These are phyloP conservation scores for Neopestalotiopsis sp. DNA, from an alignment of 2,329 filamentous ascomycete genomes.

Conservation along the genomic window DNA sequence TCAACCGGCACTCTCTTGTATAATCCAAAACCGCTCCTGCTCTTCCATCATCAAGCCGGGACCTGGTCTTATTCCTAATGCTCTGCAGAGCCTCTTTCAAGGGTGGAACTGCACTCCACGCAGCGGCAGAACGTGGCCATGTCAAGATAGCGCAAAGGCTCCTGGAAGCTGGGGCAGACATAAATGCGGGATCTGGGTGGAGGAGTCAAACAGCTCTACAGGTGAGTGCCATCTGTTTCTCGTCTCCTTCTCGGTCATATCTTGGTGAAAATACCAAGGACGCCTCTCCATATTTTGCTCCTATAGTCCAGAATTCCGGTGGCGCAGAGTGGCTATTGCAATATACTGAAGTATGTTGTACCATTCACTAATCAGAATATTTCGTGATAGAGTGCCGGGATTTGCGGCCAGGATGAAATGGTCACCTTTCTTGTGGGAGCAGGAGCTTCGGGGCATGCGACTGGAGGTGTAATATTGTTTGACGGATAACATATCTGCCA, in stretches of 20 bases:
- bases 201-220: slow-evolving; percentile 39
- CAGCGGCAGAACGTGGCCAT: slow-evolving; percentile 36
- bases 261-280: neutral
- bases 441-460: neutral
- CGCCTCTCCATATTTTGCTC: too few species aligned
- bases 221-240: neutral
- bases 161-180: slow-evolving; percentile 39
- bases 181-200: slow-evolving; percentile 37
- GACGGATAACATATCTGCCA: neutral
- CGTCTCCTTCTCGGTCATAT: neutral
- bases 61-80: too few species aligned
- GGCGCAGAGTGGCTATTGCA: neutral
- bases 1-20: neutral
- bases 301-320: neutral
- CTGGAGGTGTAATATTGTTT: neutral
- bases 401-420: neutral
- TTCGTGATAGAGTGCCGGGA: neutral
- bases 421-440: neutral
- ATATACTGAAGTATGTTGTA: neutral
- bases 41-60: neutral
- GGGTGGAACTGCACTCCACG: slow-evolving; percentile 44
- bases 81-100: slow-evolving; percentile 31
- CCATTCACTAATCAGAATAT: neutral
- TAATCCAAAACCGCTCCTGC: neutral
- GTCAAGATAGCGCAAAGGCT: slow-evolving; percentile 33